A percentile compares a stretch with the other conserved stretches of the same genome.
These are phyloP conservation scores for Diaporthe sp. DNA, from an alignment of 2,329 filamentous ascomycete genomes.

Conservation along the genomic window DNA sequence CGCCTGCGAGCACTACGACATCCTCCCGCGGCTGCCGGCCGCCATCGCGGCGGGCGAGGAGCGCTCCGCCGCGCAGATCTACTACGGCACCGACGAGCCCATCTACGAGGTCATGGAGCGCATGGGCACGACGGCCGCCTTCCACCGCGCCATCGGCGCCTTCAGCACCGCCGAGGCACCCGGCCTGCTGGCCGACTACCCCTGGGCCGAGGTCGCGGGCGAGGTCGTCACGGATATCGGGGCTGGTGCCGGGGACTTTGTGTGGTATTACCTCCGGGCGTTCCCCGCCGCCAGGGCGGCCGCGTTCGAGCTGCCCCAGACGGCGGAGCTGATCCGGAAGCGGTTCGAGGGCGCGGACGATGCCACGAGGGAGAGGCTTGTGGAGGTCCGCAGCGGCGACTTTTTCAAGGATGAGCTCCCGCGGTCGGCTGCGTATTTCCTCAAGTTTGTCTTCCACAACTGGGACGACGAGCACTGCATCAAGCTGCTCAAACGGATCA, in stretches of 20 bases:
- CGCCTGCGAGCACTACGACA: conserved; percentile 59
- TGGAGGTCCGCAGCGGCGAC: neutral
- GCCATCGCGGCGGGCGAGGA: conserved; percentile 44
- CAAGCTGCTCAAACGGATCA: neutral
- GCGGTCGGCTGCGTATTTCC: neutral
- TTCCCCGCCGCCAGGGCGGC: neutral
- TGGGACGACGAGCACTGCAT: conserved; percentile 1
- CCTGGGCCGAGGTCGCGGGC: conserved; percentile 55
- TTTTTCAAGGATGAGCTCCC: neutral
- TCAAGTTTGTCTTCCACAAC: conserved; percentile 12
- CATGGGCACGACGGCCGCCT: conserved; percentile 49
- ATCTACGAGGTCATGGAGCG: conserved; percentile 56
- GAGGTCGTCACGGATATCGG: conserved; percentile 55
- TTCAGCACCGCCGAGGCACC: conserved; percentile 54
- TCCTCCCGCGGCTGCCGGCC: conserved; percentile 54
- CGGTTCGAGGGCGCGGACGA: neutral
- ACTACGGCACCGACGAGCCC: conserved; percentile 54
- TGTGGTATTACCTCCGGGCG: neutral
- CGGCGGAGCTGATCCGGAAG: neutral
- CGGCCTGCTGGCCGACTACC: conserved; percentile 57
- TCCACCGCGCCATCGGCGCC: conserved; percentile 55
- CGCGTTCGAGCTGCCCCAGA: neutral
- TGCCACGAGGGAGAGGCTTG: neutral
- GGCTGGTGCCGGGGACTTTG: conserved; percentile 48
- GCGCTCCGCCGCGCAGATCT: conserved; percentile 54